Evolutionary conservation across 1,284 basidiomycete species (phyloP), one percentile per base, ranked within the genome.

Genomic region (Takashimella tepidaria): DNA sequence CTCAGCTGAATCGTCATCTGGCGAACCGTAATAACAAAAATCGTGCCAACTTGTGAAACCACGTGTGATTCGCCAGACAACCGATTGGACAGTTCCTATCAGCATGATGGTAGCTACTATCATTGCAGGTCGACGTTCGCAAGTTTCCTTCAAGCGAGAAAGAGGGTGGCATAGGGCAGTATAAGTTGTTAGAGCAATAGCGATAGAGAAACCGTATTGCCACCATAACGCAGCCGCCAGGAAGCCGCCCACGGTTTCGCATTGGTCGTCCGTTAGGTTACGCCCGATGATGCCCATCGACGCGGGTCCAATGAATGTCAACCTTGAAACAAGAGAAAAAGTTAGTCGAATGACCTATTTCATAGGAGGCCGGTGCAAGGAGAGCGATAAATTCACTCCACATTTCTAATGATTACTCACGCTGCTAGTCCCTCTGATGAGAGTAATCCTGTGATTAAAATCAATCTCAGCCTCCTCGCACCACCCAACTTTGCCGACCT

Each of bases 171-270:
- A 53, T n/a, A 62, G 53, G 10, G 57, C 49, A 23, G 59, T 41
- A 41, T 59, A 62, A n/a, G 60, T 62, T 19, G 60, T 57, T 16
- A 56, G 24, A 11, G 60, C 58, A 24, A 62, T 54, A 10, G 50
- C 58, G 20, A 57, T 12, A 1, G 60, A 53, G 49, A 62, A 62
- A 12, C 55, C 60, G 42, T 57, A 62, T 48, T 59, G 56, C 59
- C 59, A 61, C 59, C 59, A 61, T 31, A 59, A 40, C 3, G 50
- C 51, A 4, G 52, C 43, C 11, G 59, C 54, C 3, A 61, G 47
- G 11, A 58, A 42, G 22, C 51, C 44, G 21, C 59, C 59, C 5
- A 55, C 47, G 5, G 50, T 46, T 24, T 48, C 44, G 31, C 59
- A 60, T 47, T 53, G 44, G 11, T 37, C 31, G 10, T 49, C 59